Conservation (phyloP, 805 yeast genomes). For the Jamesozyma rosinii region DNA sequence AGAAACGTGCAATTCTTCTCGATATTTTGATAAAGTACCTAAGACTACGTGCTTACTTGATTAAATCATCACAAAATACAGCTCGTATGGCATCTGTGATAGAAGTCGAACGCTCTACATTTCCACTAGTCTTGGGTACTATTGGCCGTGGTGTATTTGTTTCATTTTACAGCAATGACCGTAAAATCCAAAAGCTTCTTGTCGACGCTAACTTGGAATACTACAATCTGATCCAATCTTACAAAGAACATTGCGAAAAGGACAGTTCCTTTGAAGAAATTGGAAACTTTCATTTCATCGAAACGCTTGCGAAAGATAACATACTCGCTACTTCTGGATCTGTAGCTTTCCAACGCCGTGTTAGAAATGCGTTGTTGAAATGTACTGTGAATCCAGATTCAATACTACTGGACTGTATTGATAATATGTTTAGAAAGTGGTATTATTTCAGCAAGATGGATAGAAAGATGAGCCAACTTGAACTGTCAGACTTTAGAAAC, state of each 20-base stretch:
- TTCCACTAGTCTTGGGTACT: slow-evolving; percentile 30
- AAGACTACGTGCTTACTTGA: slow-evolving; percentile 31
- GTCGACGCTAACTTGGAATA: slow-evolving; percentile 33
- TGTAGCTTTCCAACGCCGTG: slow-evolving; percentile 62
- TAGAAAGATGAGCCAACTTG: slow-evolving; percentile 24
- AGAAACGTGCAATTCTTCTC: slow-evolving; percentile 30
- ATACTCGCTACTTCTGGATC: slow-evolving; percentile 50
- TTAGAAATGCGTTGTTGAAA: slow-evolving; percentile 37
- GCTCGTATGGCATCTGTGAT: slow-evolving; percentile 18
- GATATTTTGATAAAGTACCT: slow-evolving; percentile 35
- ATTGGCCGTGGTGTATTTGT: slow-evolving; percentile 45
- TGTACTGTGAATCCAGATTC: slow-evolving; percentile 19
- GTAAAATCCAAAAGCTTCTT: slow-evolving; percentile 42
- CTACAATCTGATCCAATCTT: slow-evolving; percentile 18
- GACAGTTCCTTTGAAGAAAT: background rate
- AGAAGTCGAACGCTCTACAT: slow-evolving; percentile 23
- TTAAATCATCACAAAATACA: slow-evolving; percentile 20
- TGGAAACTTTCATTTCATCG: slow-evolving; percentile 33
- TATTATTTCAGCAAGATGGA: slow-evolving; percentile 14
- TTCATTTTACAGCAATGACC: slow-evolving; percentile 43
- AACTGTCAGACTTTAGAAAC: slow-evolving; percentile 46
- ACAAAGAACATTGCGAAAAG: slow-evolving; percentile 20
- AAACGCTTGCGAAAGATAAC: slow-evolving; percentile 37
- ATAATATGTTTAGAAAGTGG: slow-evolving; percentile 33
- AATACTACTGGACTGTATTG: slow-evolving; percentile 26